Evolutionary conservation across 352 stramenopile species (phyloP), one percentile per base, ranked within the genome.

Genomic region (Globisporangium viniferum): DNA sequence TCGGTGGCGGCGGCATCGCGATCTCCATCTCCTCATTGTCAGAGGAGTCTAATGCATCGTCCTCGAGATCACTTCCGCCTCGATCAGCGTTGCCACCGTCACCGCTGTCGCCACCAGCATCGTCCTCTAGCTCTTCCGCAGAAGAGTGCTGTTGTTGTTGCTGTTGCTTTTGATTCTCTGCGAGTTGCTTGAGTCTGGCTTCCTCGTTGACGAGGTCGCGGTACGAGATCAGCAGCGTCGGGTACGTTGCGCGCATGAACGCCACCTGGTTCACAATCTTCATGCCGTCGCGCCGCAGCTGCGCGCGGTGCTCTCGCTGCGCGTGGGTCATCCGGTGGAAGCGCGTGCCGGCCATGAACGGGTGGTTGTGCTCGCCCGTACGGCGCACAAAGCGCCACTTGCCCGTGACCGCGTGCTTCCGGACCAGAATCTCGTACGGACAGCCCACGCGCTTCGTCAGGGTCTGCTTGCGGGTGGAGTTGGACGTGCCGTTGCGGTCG

Each of bases 371-470:
- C 18, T 46, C 20, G 29, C 55, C 55, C 31, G 55, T 46, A 20
- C 55, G 55, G 31, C 31, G 55, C 20, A 61, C 55, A 36, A 61
- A 61, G 31, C 55, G 31, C 31, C 55, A 61, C 31, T 61, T 46
- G 20, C 31, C 55, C 55, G 55, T 46, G 55, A 61, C 14, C 20
- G 55, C 55, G 55, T 61, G 31, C 20, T 46, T 61, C 31, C 39
- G 22, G 31, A 36, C 27, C 29, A 61, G 18, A 24, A 61, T 46
- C 31, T 61, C 55, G 31, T 46, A 61, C 20, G 55, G 22, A 36
- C 55, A 61, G 20, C 27, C 55, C 55, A 61, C 55, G 55, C 55
- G 55, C 55, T 61, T 61, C 20, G 55, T 61, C 29, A 61, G 55
- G 18, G 12, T 61, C 31, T 46, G 55, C 55, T 61, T 61, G 31